These are phyloP conservation scores for Botrytis galanthina DNA, from an alignment of 2,329 filamentous ascomycete species.

Conservation along the genomic window DNA sequence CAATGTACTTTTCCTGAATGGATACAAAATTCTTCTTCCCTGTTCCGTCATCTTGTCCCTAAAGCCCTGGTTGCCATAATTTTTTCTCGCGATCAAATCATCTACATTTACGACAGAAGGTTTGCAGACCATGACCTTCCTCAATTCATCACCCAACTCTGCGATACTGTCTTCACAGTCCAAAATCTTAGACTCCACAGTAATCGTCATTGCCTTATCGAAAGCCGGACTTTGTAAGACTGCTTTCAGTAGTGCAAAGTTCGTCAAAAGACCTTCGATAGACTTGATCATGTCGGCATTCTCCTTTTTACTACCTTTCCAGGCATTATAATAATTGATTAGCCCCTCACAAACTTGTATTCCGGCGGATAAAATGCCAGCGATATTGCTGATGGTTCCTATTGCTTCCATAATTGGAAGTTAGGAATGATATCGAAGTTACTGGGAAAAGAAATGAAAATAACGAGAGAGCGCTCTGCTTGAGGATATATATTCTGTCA, in stretches of 20 bases:
- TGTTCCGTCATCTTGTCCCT: constrained; percentile 21
- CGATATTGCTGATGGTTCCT: constrained; percentile 17
- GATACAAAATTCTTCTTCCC: constrained; percentile 23
- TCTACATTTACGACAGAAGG: not conserved
- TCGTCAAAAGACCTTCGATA: constrained; percentile 3
- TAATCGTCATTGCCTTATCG: not conserved
- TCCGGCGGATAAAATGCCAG: constrained; percentile 14
- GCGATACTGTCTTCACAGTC: constrained; percentile 17
- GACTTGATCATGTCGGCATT: constrained; percentile 12
- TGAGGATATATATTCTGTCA: not conserved
- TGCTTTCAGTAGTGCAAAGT: not conserved
- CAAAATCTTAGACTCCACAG: constrained; percentile 9
- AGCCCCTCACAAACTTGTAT: constrained; percentile 18
- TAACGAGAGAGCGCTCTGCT: not conserved
- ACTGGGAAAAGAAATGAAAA: not conserved
- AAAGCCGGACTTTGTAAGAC: not conserved
- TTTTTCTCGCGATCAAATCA: not conserved
- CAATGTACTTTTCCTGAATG: constrained; percentile 26
- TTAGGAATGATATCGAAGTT: not conserved
- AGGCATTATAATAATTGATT: constrained; percentile 17
- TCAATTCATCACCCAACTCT: constrained; percentile 14
- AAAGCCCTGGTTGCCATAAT: not conserved
- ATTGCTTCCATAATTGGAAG: constrained; percentile 10
- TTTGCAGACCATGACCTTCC: constrained; percentile 15
- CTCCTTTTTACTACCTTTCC: constrained; percentile 18